phyloP scores from a whole-genome alignment of 169 alveolate genomes.

The Amoebophrya sp. region DNA sequence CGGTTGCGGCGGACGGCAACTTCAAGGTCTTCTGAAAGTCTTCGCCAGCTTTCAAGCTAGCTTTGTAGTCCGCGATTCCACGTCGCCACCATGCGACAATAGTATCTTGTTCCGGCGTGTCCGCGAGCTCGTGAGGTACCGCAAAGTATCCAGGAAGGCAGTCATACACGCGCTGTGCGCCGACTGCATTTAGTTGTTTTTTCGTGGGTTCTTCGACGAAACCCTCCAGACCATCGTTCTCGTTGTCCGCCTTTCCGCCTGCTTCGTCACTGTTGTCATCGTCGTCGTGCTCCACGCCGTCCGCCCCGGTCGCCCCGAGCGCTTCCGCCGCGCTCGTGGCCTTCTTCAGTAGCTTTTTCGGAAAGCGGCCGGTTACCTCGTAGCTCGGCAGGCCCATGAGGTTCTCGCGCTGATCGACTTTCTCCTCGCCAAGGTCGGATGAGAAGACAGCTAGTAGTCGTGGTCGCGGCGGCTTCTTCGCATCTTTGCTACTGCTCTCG shows the following conservation, averaged over 20 bases:
- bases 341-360: neutral
- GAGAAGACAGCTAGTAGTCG: too few relatives aligned
- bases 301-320: neutral
- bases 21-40: too few relatives aligned
- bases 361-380: neutral
- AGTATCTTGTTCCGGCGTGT: neutral
- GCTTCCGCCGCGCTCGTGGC: neutral
- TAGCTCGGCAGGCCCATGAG: neutral
- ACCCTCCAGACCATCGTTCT: neutral
- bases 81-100: neutral
- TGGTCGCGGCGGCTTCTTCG: too few relatives aligned
- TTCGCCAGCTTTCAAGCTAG: too few relatives aligned
- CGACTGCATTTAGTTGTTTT: neutral
- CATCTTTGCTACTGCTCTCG: neutral
- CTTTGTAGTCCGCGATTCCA: neutral
- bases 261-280: neutral
- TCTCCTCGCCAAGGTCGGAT: neutral
- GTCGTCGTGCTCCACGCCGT: neutral
- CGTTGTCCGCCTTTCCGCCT: neutral
- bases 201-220: neutral
- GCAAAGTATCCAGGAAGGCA: neutral
- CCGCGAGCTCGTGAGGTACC: neutral
- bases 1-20: too few relatives aligned
- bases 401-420: neutral
- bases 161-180: neutral